A percentile compares a stretch with the other conserved stretches of the same genome.
Evolutionary conservation across 1,284 basidiomycete species (phyloP).

Genomic region (Meripilus lineatus): DNA sequence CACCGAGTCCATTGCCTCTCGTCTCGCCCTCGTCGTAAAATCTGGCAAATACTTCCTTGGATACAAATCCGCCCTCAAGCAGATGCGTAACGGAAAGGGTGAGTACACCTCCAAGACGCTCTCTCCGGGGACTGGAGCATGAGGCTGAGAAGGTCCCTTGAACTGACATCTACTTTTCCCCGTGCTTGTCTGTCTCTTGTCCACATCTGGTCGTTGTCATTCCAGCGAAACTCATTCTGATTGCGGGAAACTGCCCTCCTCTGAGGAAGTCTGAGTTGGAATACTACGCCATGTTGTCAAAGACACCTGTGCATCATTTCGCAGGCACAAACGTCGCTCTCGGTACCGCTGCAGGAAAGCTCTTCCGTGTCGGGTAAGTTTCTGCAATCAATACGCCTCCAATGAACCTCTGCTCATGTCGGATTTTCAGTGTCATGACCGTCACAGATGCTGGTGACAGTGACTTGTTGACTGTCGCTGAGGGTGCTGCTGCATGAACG

Average conservation of each 20-base stretch:
- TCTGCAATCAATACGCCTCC: not conserved
- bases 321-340: conserved; percentile 96
- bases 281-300: conserved; percentile 99
- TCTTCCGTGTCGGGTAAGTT: conserved; percentile 95
- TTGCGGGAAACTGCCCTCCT: conserved; percentile 98
- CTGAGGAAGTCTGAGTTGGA: conserved; percentile 99
- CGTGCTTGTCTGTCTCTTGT: conserved; percentile 13
- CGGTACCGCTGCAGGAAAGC: conserved; percentile 98
- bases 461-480: conserved; percentile 81
- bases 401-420: not conserved
- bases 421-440: conserved; percentile 81
- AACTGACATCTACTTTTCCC: conserved; percentile 42
- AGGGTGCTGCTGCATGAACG: conserved; percentile 45
- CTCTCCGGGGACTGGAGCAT: conserved; percentile 87
- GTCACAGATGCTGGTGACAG: conserved; percentile 97
- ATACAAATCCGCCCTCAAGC: conserved; percentile 97
- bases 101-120: conserved; percentile 38
- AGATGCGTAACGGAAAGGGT: conserved; percentile 99
- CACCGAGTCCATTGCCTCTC: conserved; percentile 93
- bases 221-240: conserved; percentile 96
- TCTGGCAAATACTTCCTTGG: conserved; percentile 91
- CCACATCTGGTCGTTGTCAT: conserved; percentile 7
- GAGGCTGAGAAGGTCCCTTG: conserved; percentile 96
- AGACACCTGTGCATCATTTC: conserved; percentile 97
- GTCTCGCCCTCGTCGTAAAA: conserved; percentile 97